These are phyloP conservation scores for Claviceps sp. DNA, from an alignment of 2,329 filamentous ascomycete species.

Conservation along the genomic window DNA sequence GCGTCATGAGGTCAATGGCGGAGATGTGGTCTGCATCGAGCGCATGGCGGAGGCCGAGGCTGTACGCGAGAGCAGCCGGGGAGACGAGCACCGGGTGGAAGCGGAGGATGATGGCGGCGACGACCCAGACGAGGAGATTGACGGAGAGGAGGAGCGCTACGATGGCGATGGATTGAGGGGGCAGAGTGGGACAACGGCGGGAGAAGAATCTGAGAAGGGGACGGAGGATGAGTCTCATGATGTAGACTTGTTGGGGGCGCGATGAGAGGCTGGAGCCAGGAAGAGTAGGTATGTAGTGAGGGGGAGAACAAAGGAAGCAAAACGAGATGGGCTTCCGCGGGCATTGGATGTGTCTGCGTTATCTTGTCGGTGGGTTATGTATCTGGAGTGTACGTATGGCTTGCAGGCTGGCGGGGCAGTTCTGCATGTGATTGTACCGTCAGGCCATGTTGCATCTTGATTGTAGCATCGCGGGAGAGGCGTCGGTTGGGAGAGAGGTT, in stretches of 20 bases:
- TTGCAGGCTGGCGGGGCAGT: too few relatives aligned
- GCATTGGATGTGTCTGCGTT: too few relatives aligned
- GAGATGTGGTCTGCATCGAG: conserved; percentile 83
- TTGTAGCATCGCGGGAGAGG: too few relatives aligned
- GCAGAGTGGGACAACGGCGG: conserved; percentile 8
- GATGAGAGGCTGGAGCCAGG: too few relatives aligned
- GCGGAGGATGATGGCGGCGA: conserved; percentile 35
- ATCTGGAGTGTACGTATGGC: too few relatives aligned
- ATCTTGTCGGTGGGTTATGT: too few relatives aligned
- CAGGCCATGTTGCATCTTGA: too few relatives aligned
- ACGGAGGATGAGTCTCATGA: background rate
- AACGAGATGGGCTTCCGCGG: too few relatives aligned
- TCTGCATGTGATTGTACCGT: too few relatives aligned
- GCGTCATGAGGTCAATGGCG: conserved; percentile 91
- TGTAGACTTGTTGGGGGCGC: background rate
- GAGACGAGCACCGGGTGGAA: conserved; percentile 53
- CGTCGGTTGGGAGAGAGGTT: too few relatives aligned
- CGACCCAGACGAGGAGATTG: conserved; percentile 44
- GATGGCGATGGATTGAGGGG: conserved; percentile 27
- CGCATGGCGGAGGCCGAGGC: conserved; percentile 83
- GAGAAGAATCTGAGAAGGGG: background rate
- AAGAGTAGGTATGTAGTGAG: too few relatives aligned
- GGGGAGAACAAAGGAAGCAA: too few relatives aligned
- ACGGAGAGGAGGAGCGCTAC: conserved; percentile 35
- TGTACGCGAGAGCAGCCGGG: conserved; percentile 74